Evolutionary conservation across 768 basidiomycete species (phyloP), one percentile per base, ranked within the genome.

Genomic region (Podaxis rugospora): DNA sequence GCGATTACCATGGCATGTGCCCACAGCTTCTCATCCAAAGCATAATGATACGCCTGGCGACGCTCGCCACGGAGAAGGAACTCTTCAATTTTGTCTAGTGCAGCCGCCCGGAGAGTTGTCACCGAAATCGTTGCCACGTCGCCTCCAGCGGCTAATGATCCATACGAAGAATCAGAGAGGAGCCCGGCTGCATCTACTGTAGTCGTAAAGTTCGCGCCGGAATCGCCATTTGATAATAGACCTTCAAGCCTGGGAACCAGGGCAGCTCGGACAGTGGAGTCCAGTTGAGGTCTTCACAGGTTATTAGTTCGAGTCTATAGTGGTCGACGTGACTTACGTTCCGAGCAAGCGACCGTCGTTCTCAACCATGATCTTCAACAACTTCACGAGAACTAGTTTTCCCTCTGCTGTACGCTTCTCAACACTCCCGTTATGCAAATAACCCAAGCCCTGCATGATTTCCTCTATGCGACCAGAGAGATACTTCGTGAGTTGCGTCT

Each of bases 1-100:
- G 96, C 87, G 64, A 99, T 94, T 58, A 98, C 73, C 84, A 98
- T 86, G 1, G 97, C 96, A 72, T 99, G 97, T 0, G 93, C 87
- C 95, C 96, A 99, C 44, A 98, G 73, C 67, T 84, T 89, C 72
- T 94, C 84, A 61, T 95, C 91, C 46, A 93, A 78, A 2, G 97
- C 96, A 70, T 86, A 95, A 61, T 87, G 86, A 69, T 91, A 94
- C 1, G 97, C 97, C 64, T 88, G 85, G 21, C 84, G 85, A 37
- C 93, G 88, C 66, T 97, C 88, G 14, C 96, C 97, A 60, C 85
- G 83, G 9, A 95, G 73, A 14, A 99, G 81, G 54, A 92, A 83
- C 28, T 84, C 83, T 66, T 93, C 86, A 62, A 97, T 89, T 68
- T 83, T 86, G 68, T 92, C 85, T 27, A 97, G 74, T 14, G 88